Percentiles rank a stretch among this genome's conserved stretches.
Evolutionary conservation across 805 yeast genomes (phyloP).

Genomic region (Ogataea corticis): DNA sequence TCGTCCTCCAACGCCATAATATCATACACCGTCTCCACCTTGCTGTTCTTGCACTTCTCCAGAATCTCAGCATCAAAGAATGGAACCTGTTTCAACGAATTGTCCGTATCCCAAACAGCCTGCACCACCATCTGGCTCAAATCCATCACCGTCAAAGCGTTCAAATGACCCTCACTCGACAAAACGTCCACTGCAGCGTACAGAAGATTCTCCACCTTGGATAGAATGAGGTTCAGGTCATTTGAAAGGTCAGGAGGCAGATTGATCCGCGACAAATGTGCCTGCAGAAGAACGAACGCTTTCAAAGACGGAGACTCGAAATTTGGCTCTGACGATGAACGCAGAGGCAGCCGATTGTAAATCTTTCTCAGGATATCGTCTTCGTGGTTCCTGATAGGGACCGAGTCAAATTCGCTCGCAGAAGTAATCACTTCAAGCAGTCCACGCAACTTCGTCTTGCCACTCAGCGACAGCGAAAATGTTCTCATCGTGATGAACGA

Average conservation of each 20-base stretch:
- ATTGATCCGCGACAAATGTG: slow-evolving; percentile 68
- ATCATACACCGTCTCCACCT: slow-evolving; percentile 76
- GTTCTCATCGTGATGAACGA: slow-evolving; percentile 67
- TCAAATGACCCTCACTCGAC: slow-evolving; percentile 77
- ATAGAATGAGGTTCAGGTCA: slow-evolving; percentile 58
- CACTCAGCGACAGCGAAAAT: slow-evolving; percentile 50
- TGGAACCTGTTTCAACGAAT: slow-evolving; percentile 82
- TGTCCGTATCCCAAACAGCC: slow-evolving; percentile 80
- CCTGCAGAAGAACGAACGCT: slow-evolving; percentile 74
- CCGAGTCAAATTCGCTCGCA: slow-evolving; percentile 67
- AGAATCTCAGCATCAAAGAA: slow-evolving; percentile 52
- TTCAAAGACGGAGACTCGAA: slow-evolving; percentile 61
- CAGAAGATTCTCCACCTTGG: slow-evolving; percentile 49
- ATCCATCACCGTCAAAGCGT: slow-evolving; percentile 83
- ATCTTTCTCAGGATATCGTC: slow-evolving; percentile 46
- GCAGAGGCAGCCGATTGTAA: slow-evolving; percentile 64
- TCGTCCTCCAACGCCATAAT: slow-evolving; percentile 69
- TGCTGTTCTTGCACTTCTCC: slow-evolving; percentile 50
- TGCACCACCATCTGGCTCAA: slow-evolving; percentile 85
- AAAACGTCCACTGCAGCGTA: slow-evolving; percentile 73
- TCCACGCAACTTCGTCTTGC: slow-evolving; percentile 57
- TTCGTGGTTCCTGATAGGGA: slow-evolving; percentile 68
- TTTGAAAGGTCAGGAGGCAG: slow-evolving; percentile 60
- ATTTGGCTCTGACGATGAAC: slow-evolving; percentile 36
- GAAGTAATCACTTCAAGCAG: slow-evolving; percentile 65